Base-by-base conservation (phyloP, 2,329 filamentous ascomycete genomes). In the Lachnum nothofagi region DNA sequence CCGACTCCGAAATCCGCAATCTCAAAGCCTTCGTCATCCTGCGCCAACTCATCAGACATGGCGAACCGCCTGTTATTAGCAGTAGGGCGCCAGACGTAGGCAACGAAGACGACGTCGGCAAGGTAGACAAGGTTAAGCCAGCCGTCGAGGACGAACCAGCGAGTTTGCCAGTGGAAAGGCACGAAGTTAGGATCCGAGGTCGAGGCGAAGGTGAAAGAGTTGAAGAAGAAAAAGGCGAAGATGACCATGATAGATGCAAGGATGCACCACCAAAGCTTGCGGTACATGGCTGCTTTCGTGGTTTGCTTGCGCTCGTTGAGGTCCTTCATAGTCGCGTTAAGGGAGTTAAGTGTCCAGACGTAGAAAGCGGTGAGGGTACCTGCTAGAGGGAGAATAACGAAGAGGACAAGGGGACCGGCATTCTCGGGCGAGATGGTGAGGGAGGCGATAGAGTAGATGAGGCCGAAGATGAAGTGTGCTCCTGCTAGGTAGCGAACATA, bases 141-240 rank as follows among this genome's bases (percentile, higher is more conserved):
- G 47, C 93, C 93, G 64, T 98, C 93, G 17, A 98, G 78, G 39
- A 98, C 81, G 64, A 98, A 98, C 93, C 93, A 98, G 52, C 93
- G 77, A 4, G 88, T 91, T 72, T 96, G 91, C 93, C 93, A 98
- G 70, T 98, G 91, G 60, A 88, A 88, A 1, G 93, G 93, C 4
- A 95, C 89, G 67, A 95, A 98, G 67, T 95, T 86, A 0, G 88
- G 88, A 56, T 91, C 86, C 41, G 79, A 80, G 41, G 83, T 82
- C 10, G 90, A 91, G 42, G 91, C 91, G 66, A 98, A 95, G 0
- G 88, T 89, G 69, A 96, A 90, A 60, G 88, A 94, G 75, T 96
- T 97, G 74, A 97, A 84, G 75, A 98, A 97, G 76, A 98, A 96
- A 74, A 98, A 98, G 49, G 78, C 90, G 61, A 98, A 98, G 60